Percentiles rank a stretch among this genome's conserved stretches.
These are phyloP conservation scores for Babesia bovis DNA, from an alignment of 169 alveolate species.

Conservation along the genomic window DNA sequence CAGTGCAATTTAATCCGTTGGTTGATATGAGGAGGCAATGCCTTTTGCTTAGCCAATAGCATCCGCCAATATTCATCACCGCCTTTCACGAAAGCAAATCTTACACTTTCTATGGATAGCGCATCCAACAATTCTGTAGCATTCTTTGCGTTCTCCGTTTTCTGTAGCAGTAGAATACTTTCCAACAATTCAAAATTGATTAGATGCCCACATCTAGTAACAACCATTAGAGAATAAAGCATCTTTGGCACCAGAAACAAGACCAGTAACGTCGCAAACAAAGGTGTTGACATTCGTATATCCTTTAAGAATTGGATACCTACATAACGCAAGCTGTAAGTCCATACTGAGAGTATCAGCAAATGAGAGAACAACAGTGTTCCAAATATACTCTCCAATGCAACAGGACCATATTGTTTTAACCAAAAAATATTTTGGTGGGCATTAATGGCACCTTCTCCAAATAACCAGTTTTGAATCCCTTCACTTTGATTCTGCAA, in stretches of 20 bases:
- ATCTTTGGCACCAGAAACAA: slow-evolving; percentile 32
- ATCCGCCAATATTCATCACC: slow-evolving; percentile 61
- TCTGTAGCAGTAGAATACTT: slow-evolving; percentile 29
- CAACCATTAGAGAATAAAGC: slow-evolving; percentile 56
- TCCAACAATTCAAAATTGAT: slow-evolving; percentile 46
- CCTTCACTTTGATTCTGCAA: slow-evolving; percentile 27
- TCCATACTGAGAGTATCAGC: slow-evolving; percentile 55
- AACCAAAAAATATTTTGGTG: slow-evolving; percentile 80
- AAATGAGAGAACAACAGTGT: slow-evolving; percentile 35
- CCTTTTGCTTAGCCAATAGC: slow-evolving; percentile 52
- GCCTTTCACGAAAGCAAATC: slow-evolving; percentile 26
- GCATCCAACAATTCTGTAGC: slow-evolving; percentile 59
- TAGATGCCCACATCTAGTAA: slow-evolving; percentile 50
- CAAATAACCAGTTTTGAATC: slow-evolving; percentile 43
- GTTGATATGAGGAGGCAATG: slow-evolving; percentile 37
- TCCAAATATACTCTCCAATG: slow-evolving; percentile 30
- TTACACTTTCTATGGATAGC: slow-evolving; percentile 41
- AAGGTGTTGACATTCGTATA: not conserved
- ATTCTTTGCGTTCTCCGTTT: slow-evolving; percentile 50
- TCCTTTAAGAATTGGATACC: not conserved
- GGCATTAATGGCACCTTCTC: slow-evolving; percentile 75
- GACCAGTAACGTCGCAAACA: not conserved
- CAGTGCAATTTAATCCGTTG: slow-evolving; percentile 35
- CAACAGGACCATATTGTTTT: slow-evolving; percentile 81
- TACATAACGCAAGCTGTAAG: slow-evolving; percentile 13